Conservation (phyloP, 192 early-diverging fungal species). For the Mycoemilia scoparia region DNA sequence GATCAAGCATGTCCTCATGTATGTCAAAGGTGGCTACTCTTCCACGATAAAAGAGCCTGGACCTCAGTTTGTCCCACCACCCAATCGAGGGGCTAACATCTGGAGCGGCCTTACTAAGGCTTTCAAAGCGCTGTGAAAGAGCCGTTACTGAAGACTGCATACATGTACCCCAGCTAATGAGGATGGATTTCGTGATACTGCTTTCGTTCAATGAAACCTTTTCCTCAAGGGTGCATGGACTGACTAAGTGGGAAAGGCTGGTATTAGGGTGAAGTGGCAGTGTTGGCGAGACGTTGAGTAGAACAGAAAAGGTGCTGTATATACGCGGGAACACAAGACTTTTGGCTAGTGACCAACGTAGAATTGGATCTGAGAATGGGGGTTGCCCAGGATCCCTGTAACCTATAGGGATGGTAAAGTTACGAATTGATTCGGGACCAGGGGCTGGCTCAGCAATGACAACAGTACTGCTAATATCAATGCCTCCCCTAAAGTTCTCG, state of each 20-base stretch:
- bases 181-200: no score
- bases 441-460: conserved; percentile 23
- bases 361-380: no score
- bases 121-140: conserved; percentile 30
- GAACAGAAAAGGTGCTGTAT: conserved; percentile 16
- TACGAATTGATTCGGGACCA: conserved; percentile 17
- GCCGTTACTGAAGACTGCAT: conserved; percentile 30
- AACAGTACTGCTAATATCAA: conserved; percentile 22
- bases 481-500: conserved; percentile 15
- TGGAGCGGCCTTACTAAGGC: conserved; percentile 21
- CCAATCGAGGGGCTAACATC: conserved; percentile 26
- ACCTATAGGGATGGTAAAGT: conserved; percentile 20
- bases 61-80: conserved; percentile 37
- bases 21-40: no score
- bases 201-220: no score
- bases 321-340: conserved; percentile 28
- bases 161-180: conserved; percentile 29
- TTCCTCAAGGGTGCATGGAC: no score
- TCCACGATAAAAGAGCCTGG: no score
- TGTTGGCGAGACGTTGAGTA: conserved; percentile 23
- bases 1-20: no score
- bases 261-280: no score
- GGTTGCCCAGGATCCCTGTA: conserved; percentile 16
- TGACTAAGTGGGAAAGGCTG: no score
- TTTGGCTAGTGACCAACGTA: conserved; percentile 27